Percentiles rank a stretch among this genome's conserved stretches.
Evolutionary conservation across 768 basidiomycete genomes (phyloP).

Genomic region (Hericium coralloides): DNA sequence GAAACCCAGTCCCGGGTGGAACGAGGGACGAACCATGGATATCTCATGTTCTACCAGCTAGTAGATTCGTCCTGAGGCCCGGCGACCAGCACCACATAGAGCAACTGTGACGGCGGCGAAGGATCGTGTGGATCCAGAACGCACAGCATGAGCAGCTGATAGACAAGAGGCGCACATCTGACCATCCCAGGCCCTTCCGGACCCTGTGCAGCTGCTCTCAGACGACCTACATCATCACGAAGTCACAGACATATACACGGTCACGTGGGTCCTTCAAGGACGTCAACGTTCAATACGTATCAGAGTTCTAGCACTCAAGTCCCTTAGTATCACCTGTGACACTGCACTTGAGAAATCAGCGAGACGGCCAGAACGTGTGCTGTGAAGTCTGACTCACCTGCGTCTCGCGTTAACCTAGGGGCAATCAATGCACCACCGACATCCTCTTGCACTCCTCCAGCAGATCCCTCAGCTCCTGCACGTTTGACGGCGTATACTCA

Average conservation of each 20-base stretch:
- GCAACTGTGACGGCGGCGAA: neutral
- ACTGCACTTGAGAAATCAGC: too few species aligned
- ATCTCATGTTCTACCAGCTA: too few species aligned
- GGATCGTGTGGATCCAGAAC: neutral
- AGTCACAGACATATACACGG: neutral
- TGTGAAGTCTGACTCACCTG: neutral
- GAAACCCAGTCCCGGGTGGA: too few species aligned
- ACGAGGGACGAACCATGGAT: too few species aligned
- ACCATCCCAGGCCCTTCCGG: neutral
- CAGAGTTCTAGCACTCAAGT: too few species aligned
- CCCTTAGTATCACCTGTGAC: too few species aligned
- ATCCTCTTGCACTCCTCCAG: conserved; percentile 13
- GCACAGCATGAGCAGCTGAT: neutral
- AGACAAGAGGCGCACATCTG: neutral
- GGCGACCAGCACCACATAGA: neutral
- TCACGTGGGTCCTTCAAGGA: neutral
- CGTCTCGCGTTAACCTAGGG: too few species aligned
- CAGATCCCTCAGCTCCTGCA: conserved; percentile 11
- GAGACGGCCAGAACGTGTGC: too few species aligned
- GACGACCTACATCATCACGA: neutral
- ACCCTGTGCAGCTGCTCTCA: neutral
- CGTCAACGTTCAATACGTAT: too few species aligned
- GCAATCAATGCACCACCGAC: neutral
- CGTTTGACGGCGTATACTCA: conserved; percentile 15
- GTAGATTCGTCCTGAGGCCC: too few species aligned